Conservation (phyloP, 495 filamentous ascomycete genomes). For the Margaritispora aquatica region DNA sequence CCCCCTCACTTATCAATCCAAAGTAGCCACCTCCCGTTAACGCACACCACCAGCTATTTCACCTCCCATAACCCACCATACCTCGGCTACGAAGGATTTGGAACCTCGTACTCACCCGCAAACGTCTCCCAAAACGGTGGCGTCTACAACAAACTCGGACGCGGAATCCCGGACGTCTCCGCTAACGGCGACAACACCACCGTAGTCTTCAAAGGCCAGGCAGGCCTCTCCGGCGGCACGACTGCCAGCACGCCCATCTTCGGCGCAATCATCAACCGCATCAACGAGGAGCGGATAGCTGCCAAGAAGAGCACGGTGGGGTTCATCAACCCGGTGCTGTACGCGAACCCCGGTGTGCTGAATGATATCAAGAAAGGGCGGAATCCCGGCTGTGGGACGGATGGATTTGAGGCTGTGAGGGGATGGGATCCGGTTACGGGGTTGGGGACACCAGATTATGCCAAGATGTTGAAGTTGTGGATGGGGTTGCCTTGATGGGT, state of each 20-base stretch:
- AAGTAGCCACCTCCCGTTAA: not conserved
- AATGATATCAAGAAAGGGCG: slow-evolving; percentile 41
- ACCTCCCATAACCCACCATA: not conserved
- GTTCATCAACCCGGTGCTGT: slow-evolving; percentile 40
- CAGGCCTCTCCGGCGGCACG: slow-evolving; percentile 30
- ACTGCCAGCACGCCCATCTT: not conserved
- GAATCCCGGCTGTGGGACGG: slow-evolving; percentile 38
- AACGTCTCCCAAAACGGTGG: slow-evolving; percentile 4
- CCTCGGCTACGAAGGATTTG: slow-evolving; percentile 12
- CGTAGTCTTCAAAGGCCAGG: slow-evolving; percentile 29
- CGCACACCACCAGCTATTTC: slow-evolving; percentile 3
- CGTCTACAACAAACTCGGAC: slow-evolving; percentile 51
- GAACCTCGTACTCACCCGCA: not conserved
- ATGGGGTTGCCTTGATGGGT: not conserved
- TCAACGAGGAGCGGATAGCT: not conserved
- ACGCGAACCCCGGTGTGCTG: slow-evolving; percentile 38
- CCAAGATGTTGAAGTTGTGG: slow-evolving; percentile 30
- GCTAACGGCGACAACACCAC: slow-evolving; percentile 37
- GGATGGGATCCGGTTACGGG: slow-evolving; percentile 29
- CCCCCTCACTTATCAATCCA: not conserved
- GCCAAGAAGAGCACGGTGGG: not conserved
- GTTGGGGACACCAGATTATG: slow-evolving; percentile 46
- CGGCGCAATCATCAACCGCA: not conserved
- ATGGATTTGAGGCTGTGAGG: slow-evolving; percentile 43
- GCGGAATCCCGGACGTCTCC: slow-evolving; percentile 68